phyloP scores from a whole-genome alignment of 2,329 filamentous ascomycete genomes.

The Sporothrix variecibatus region DNA sequence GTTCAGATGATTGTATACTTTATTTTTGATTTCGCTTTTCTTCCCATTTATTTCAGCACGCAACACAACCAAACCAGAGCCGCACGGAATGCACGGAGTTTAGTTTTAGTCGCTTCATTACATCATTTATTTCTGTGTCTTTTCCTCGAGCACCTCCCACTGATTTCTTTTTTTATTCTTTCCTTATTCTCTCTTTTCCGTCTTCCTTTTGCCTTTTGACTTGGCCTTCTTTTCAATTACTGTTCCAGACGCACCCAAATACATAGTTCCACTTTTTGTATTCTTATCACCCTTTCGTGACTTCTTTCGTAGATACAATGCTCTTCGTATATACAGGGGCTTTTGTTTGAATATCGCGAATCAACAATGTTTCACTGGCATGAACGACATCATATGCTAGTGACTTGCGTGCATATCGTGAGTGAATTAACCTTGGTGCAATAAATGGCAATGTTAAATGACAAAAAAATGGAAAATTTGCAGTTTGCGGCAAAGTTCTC shows the following conservation, averaged over 20 bases:
- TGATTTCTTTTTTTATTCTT: not conserved
- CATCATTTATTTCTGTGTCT: not conserved
- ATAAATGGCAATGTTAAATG: not conserved
- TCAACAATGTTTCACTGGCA: not conserved
- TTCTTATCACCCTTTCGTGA: not conserved
- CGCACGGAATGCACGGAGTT: not conserved
- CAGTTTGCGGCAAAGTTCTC: not conserved
- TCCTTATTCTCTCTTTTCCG: not conserved
- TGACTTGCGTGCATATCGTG: not conserved
- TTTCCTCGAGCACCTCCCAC: not conserved
- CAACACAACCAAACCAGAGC: not conserved
- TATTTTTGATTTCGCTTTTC: not conserved
- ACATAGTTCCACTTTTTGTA: not conserved
- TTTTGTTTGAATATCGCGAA: not conserved
- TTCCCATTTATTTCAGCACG: not conserved
- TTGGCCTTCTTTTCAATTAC: not conserved
- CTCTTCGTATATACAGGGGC: not conserved
- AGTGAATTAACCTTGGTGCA: not conserved
- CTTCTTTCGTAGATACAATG: not conserved
- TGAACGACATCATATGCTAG: not conserved
- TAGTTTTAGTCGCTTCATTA: not conserved
- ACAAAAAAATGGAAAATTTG: not conserved
- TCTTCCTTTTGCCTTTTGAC: slow-evolving; percentile 3
- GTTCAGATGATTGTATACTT: slow-evolving; percentile 57
- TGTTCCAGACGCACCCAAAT: not conserved